Percentiles rank a stretch among this genome's conserved stretches.
phyloP scores from a whole-genome alignment of 306 rosid species.

The Prunus salicina region DNA sequence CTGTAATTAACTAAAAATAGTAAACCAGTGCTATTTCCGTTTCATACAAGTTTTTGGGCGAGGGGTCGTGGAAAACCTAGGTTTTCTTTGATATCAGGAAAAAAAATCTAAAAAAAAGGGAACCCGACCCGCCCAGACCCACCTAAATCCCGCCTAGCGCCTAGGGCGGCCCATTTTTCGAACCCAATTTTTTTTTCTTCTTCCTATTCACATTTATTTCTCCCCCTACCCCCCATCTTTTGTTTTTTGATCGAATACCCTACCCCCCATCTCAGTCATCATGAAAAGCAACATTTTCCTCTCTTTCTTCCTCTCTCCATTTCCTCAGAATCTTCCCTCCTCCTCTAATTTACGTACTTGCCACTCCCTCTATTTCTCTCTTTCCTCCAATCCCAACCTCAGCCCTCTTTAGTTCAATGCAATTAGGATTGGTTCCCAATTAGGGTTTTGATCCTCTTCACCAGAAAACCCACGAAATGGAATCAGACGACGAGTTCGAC shows the following conservation, averaged over 20 bases:
- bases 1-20: too few species aligned
- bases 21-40: fast-evolving
- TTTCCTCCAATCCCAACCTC: not conserved
- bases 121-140: too few species aligned
- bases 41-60: too few species aligned
- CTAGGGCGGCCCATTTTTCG: too few species aligned
- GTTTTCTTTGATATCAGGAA: too few species aligned
- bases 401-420: not conserved
- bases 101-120: too few species aligned
- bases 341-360: not conserved
- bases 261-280: not conserved
- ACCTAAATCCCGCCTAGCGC: too few species aligned
- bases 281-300: slow-evolving; percentile 2
- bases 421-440: slow-evolving; percentile 3
- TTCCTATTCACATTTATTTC: not conserved
- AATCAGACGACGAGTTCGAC: slow-evolving; percentile 57
- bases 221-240: not conserved
- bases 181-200: too few species aligned
- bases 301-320: not conserved
- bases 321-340: not conserved
- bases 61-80: too few species aligned
- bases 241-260: not conserved
- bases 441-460: slow-evolving; percentile 30
- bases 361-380: not conserved
- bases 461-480: slow-evolving; percentile 30